phyloP scores from a whole-genome alignment of 208 protist species.

The Wallacemonas sp. region DNA sequence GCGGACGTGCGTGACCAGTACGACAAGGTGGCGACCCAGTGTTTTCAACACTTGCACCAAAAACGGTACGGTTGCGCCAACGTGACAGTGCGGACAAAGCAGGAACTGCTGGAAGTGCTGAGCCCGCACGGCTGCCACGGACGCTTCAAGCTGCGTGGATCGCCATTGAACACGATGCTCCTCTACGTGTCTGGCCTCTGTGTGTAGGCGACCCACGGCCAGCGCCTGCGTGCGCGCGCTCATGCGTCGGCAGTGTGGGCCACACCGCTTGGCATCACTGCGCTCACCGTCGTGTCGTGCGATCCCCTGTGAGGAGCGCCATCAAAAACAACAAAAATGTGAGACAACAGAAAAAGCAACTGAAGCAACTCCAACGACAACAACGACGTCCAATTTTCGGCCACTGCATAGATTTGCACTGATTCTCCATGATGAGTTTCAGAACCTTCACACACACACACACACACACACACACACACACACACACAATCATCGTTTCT shows the following conservation, averaged over 20 bases:
- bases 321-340: constrained; percentile 2
- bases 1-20: constrained; percentile 38
- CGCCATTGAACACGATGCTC: constrained; percentile 77
- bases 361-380: too few species aligned
- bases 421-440: too few species aligned
- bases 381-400: too few species aligned
- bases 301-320: too few species aligned
- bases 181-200: constrained; percentile 20
- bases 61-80: constrained; percentile 33
- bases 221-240: too few species aligned
- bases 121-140: constrained; percentile 25
- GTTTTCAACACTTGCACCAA: constrained; percentile 48
- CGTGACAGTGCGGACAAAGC: constrained; percentile 46
- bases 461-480: not conserved
- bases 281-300: too few species aligned
- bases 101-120: constrained; percentile 37
- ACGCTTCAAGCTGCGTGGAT: constrained; percentile 71
- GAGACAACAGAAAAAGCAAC: not conserved
- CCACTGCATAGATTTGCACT: too few species aligned
- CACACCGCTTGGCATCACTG: not conserved
- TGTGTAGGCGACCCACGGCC: too few species aligned
- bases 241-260: too few species aligned
- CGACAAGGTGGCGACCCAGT: constrained; percentile 39
- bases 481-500: not conserved
- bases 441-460: not conserved